These are phyloP conservation scores for Cordyceps cateniannulata DNA, from an alignment of 2,329 filamentous ascomycete genomes.

Conservation along the genomic window DNA sequence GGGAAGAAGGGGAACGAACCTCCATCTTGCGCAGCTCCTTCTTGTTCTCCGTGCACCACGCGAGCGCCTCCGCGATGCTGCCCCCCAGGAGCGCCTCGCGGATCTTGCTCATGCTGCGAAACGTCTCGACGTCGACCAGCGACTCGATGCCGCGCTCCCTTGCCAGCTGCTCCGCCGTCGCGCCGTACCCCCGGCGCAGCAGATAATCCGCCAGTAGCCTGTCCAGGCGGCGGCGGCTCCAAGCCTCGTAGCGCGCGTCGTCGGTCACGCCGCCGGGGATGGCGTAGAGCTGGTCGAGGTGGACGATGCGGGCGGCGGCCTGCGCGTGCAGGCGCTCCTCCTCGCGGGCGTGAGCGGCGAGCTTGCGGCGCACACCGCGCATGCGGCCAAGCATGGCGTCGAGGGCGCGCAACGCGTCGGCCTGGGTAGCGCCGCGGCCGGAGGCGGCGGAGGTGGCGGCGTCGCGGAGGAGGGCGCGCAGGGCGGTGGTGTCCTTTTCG, in stretches of 20 bases:
- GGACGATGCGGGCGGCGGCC: slow-evolving; percentile 67
- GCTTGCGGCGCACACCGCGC: slow-evolving; percentile 82
- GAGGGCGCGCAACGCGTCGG: slow-evolving; percentile 71
- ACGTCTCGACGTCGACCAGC: slow-evolving; percentile 83
- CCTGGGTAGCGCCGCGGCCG: slow-evolving; percentile 52
- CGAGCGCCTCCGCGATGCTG: slow-evolving; percentile 70
- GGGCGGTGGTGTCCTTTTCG: slow-evolving; percentile 60
- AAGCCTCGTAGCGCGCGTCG: slow-evolving; percentile 89
- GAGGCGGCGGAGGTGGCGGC: slow-evolving; percentile 61
- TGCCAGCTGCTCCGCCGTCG: slow-evolving; percentile 70
- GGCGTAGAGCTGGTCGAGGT: slow-evolving; percentile 73
- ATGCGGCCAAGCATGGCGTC: slow-evolving; percentile 82
- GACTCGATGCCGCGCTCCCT: slow-evolving; percentile 68
- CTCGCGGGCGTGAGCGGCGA: slow-evolving; percentile 69
- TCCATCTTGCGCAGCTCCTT: slow-evolving; percentile 84
- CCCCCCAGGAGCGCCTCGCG: slow-evolving; percentile 63
- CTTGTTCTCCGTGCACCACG: slow-evolving; percentile 92
- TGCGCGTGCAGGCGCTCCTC: slow-evolving; percentile 72
- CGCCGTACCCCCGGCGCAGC: slow-evolving; percentile 72
- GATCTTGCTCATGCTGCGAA: slow-evolving; percentile 74
- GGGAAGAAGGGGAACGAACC: slow-evolving; percentile 37
- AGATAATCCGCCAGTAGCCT: slow-evolving; percentile 89
- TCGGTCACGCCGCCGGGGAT: slow-evolving; percentile 70
- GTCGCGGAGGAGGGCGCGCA: slow-evolving; percentile 56
- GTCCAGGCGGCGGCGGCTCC: slow-evolving; percentile 77